Base-by-base conservation (phyloP, 352 stramenopile species). In the Phytophthora citrophthora region DNA sequence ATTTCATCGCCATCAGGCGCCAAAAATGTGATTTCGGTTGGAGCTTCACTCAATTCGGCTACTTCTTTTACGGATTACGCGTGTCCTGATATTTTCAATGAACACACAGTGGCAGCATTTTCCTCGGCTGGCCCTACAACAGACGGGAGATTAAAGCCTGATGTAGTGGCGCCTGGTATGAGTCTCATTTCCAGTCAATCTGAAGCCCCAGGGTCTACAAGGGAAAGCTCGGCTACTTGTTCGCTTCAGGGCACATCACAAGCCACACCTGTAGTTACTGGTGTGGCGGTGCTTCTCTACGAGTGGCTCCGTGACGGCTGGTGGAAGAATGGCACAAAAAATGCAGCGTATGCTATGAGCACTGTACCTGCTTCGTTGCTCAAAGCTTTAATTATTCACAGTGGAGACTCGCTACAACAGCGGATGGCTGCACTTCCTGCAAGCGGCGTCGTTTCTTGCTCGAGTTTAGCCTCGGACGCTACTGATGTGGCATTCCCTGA, bases 161-260 rank as follows among this genome's bases (percentile, higher is more conserved):
- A 97, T 23, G 71, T 97, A 15, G 79, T 96, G 5, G 88, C 86
- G 2, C 91, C 91, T 1, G 91, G 91, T 12, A 94, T 95, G 77
- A 76, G 81, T 20, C 62, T 96, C 10, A 76, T 79, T 13, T 96
- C 89, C 20, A 91, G 87, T 47, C 76, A 85, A 46, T 93, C 88
- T 8, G 69, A 82, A 46, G 61, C 71, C 9, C 76, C 79, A 9
- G 83, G 81, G 8, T 84, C 77, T 15, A 85, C 76, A 7, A 70
- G 51, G 40, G 84, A 89, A 52, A 88, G 81, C 0, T 68, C 64
- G 0, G 70, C 76, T 10, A 88, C 80, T 18, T 94, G 86, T 34
- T 87, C 81, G 11, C 66, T 94, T 10, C 86, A 94, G 44, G 86
- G 86, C 31, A 92, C 86, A 2, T 94, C 86, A 4, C 86, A 94